Base-by-base conservation (phyloP, 2,329 filamentous ascomycete species). In the Metarhizium anisopliae region DNA sequence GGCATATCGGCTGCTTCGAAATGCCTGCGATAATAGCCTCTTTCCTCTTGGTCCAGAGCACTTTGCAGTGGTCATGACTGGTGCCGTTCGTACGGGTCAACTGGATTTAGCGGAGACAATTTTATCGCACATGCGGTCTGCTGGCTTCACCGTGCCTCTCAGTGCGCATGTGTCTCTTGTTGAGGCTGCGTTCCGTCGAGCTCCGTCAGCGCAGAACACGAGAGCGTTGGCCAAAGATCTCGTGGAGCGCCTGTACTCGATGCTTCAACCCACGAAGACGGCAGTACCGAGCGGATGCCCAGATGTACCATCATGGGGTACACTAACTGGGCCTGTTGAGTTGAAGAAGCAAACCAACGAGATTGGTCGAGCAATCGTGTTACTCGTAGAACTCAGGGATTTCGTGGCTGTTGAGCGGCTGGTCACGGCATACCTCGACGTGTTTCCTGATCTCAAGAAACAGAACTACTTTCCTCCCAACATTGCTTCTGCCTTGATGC, bases 401-500 rank as follows among this genome's bases (percentile, higher is more conserved):
- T 79, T 78, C 49, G 71, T 82, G 5, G 80, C 84, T 6, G 80
- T 81, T 16, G 70, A 79, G 58, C 71, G 81, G 55, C 70, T 90
- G 6, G 77, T 85, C 60, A 71, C 78, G 35, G 66, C 80, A 51
- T 87, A 82, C 62, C 69, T 71, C 35, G 67, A 69, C 50, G 62
- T 74, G 20, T 70, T 77, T 32, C 70, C 71, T 0, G 58, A 70
- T 18, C 63, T 66, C 38, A 60, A 69, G 47, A 58, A 59, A 49
- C 56, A 65, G 14, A 65, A 72, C 10, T 59, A 68, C 1, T 70
- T 80, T 16, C 81, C 85, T 0, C 69, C 83, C 2, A 68, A 73
- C 16, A 70, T 92, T 55, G 70, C 89, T 25, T 76, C 77, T 52
- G 78, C 85, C 8, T 70, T 93, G 56, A 92, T 96, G 86, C 73